Evolutionary conservation across 768 basidiomycete genomes (phyloP), one percentile per base, ranked within the genome.

Genomic region (Lactarius trivialis): DNA sequence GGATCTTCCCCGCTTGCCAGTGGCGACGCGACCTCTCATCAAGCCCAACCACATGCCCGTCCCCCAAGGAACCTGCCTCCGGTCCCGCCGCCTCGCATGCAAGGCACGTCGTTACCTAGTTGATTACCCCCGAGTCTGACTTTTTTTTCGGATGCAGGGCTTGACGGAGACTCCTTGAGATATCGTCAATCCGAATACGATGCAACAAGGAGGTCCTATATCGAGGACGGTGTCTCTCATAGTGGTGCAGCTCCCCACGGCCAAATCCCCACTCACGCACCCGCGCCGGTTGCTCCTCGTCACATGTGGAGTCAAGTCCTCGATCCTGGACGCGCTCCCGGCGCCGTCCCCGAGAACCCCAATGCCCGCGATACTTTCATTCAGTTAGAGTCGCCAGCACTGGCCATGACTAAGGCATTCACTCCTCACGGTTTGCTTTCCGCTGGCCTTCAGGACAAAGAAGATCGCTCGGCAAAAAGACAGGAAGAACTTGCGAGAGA

Each of bases 401-500:
- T 87, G 58, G 82, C 81, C 21, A 86, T 93, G 80, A 95, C 91
- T 11, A 96, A 95, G 71, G 94, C 94, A 1, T 97, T 98, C 71
- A 89, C 91, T 0, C 93, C 95, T 4, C 93, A 96, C 64, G 97
- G 97, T 8, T 76, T 99, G 17, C 84, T 99, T 43, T 94, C 93
- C 61, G 93, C 93, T 58, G 97, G 97, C 39, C 79, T 98, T 67
- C 92, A 96, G 70, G 95, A 98, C 72, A 93, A 93, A 72, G 88
- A 95, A 72, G 94, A 97, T 71, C 85, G 96, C 37, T 97, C 94
- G 33, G 97, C 97, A 2, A 95, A 95, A 73, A 82, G 88, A 56
- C 93, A 98, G 70, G 96, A 99, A 72, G 92, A 97, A 72, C 75
- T 91, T 12, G 97, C 97, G 11, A 81, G 95, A 37, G 95, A 97